A percentile compares a stretch with the other conserved stretches of the same genome.
phyloP scores from a whole-genome alignment of 495 filamentous ascomycete genomes.

The Penicillium egyptiacum region DNA sequence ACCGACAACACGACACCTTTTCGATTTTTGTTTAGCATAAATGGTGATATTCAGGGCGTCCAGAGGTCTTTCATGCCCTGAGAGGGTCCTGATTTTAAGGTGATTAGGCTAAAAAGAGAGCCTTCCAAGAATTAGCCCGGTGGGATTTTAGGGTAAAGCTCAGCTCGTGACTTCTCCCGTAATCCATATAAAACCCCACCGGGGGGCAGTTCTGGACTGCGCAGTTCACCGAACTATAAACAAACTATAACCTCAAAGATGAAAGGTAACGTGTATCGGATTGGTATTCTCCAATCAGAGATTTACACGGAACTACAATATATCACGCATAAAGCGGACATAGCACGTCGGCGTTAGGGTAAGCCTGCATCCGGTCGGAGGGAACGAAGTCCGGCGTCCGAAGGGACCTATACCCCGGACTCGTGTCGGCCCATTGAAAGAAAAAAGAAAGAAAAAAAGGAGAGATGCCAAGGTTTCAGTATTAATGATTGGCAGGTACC shows the following conservation, averaged over 20 bases:
- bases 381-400: constrained; percentile 23
- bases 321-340: not conserved
- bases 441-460: not conserved
- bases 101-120: constrained; percentile 12
- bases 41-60: not conserved
- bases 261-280: not conserved
- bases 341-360: constrained; percentile 8
- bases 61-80: not conserved
- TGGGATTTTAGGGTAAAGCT: not conserved
- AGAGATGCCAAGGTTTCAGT: not conserved
- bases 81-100: not conserved
- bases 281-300: not conserved
- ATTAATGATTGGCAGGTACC: not conserved
- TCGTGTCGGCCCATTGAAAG: constrained; percentile 5
- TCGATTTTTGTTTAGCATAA: constrained; percentile 13
- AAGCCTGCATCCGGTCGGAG: constrained; percentile 22
- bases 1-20: constrained; percentile 7
- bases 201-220: no score
- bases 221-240: not conserved
- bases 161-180: not conserved
- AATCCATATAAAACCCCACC: not conserved
- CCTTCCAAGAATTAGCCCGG: not conserved
- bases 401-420: constrained; percentile 26
- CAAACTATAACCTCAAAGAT: not conserved
- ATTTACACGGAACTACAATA: not conserved